These are phyloP conservation scores for Xylaria sp. DNA, from an alignment of 2,329 filamentous ascomycete genomes.

Conservation along the genomic window DNA sequence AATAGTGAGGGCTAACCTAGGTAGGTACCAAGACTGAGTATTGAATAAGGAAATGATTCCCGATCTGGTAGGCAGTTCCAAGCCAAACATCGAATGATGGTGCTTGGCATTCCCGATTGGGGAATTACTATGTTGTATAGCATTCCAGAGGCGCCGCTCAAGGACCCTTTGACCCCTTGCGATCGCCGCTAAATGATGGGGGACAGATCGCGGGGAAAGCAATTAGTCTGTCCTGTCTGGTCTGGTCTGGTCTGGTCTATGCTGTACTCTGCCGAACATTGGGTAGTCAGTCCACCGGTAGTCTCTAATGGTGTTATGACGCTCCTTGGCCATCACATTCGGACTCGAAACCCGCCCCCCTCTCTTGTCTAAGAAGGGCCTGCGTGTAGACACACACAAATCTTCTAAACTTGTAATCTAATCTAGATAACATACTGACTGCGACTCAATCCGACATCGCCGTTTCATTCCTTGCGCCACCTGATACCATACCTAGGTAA, in stretches of 20 bases:
- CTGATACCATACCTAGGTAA: not conserved
- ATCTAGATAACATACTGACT: not conserved
- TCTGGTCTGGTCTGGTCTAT: slow-evolving; percentile 1
- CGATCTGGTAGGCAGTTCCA: slow-evolving; percentile 15
- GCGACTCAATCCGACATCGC: not conserved
- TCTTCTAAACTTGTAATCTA: not conserved
- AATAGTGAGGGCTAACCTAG: not conserved
- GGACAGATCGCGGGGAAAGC: slow-evolving; percentile 30
- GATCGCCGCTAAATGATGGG: slow-evolving; percentile 29
- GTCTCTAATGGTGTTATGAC: not conserved
- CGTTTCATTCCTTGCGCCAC: not conserved
- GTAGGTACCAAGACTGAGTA: not conserved
- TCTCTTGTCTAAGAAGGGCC: not conserved
- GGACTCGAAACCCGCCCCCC: slow-evolving; percentile 7
- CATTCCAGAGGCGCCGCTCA: slow-evolving; percentile 7
- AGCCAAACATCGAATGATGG: slow-evolving; percentile 1
- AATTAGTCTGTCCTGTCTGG: too few species aligned
- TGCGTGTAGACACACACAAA: not conserved
- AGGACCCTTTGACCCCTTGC: not conserved
- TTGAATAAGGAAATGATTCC: not conserved
- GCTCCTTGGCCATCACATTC: not conserved
- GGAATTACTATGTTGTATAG: slow-evolving; percentile 1
- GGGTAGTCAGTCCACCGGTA: not conserved
- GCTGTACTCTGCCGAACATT: not conserved
- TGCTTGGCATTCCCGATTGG: slow-evolving; percentile 28